Base-by-base conservation (phyloP, 805 yeast species). In the Pichia rugopelliculosa region DNA sequence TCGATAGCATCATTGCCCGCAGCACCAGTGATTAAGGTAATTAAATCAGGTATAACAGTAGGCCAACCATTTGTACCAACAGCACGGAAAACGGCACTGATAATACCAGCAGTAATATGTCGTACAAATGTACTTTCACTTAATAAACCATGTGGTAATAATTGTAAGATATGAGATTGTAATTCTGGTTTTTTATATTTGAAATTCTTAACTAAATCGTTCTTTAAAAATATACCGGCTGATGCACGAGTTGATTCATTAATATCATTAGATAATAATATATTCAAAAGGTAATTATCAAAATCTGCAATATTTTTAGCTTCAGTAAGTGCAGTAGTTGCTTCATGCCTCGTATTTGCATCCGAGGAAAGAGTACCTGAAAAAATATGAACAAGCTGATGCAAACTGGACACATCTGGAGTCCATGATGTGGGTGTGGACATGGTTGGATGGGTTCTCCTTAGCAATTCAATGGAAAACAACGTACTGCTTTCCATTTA, bases 91-190 rank as follows among this genome's bases (percentile, higher is more conserved):
- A 93, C 66, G 0, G 96, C 75, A 2, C 97, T 86, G 45, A 91
- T 80, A 43, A 89, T 96, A 59, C 83, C 89, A 36, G 97, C 96
- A 6, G 96, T 83, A 51, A 91, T 87, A 60, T 86, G 88, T 51
- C 96, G 76, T 25, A 91, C 85, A 54, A 87, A 68, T n/a, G 68
- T 62, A 46, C 76, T 76, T 1, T 66, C 55, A 51, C 76, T 84
- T 27, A 75, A 57, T 39, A 88, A 69, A 2, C 87, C 73, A 56
- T 64, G 64, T 51, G 71, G 58, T 8, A 72, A 59, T 39, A 70
- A 67, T 17, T 59, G 53, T 36, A 72, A 55, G 8, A 70, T 55
- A 45, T 69, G 67, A 5, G 62, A 52, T 45, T 66, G 67, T 30
- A 68, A 48, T 18, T 59, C 65, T 33, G 42, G 57, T 50, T 57